Evolutionary conservation across 1,284 basidiomycete species (phyloP).

Genomic region (Neotropicomus parvogracilis): DNA sequence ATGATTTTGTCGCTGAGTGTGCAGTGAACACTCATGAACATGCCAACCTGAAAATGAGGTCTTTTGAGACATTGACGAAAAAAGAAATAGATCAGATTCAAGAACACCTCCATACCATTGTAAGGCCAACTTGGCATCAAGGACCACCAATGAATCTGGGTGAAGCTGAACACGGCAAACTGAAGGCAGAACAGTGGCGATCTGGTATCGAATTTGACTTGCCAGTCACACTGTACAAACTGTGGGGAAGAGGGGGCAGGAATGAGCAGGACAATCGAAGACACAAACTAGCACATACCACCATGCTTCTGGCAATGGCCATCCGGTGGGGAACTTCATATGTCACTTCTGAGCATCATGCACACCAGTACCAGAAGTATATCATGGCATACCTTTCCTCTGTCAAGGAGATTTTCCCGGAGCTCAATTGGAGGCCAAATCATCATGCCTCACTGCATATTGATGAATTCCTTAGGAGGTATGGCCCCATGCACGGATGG

Average conservation of each 20-base stretch:
- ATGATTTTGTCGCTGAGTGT: not conserved
- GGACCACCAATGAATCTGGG: not conserved
- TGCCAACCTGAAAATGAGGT: too few relatives aligned
- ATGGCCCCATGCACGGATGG: conserved; percentile 2
- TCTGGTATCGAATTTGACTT: conserved; percentile 5
- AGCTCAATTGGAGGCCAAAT: not conserved
- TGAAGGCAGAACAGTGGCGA: conserved; percentile 13
- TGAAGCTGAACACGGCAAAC: conserved; percentile 5
- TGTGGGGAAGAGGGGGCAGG: not conserved
- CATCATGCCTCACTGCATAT: conserved; percentile 4
- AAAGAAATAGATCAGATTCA: conserved; percentile 2
- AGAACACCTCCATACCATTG: not conserved
- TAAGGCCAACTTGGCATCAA: conserved; percentile 1
- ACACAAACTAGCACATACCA: conserved; percentile 9
- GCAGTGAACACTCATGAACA: too few relatives aligned
- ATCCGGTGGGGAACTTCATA: conserved; percentile 13
- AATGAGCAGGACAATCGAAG: not conserved
- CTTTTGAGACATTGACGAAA: not conserved
- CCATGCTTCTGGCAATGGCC: conserved; percentile 17
- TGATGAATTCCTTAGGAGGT: not conserved
- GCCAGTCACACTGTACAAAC: not conserved
- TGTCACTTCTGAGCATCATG: conserved; percentile 12
- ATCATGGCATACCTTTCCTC: conserved; percentile 16
- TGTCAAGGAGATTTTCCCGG: conserved; percentile 12
- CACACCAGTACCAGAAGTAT: conserved; percentile 8